phyloP scores from a whole-genome alignment of 331 rosid species.

The Quercus lobata region DNA sequence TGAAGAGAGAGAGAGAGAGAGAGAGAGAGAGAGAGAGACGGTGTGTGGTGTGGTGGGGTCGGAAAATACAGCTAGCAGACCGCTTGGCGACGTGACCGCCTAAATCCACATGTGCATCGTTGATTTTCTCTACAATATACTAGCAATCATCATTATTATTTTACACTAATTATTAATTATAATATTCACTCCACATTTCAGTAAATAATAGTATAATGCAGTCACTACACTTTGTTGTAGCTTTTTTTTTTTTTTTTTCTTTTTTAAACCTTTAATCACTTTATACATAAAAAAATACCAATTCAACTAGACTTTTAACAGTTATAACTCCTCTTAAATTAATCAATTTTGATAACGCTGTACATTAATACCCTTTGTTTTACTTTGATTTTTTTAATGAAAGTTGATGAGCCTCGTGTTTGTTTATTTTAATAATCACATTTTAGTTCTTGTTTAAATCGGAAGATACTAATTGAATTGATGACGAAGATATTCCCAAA shows the following conservation, averaged over 20 bases:
- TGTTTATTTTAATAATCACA: not conserved
- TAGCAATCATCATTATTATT: not conserved
- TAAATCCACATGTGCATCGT: not conserved
- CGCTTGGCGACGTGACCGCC: not conserved
- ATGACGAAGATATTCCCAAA: not conserved
- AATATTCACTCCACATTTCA: no score
- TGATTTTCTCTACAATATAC: not conserved
- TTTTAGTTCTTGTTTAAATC: not conserved
- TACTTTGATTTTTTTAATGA: not conserved
- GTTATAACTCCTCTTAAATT: not conserved
- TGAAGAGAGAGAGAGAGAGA: not conserved
- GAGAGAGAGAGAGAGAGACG: not conserved
- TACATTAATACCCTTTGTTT: not conserved
- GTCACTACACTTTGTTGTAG: not conserved
- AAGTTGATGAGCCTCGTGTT: not conserved
- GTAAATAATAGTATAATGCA: not conserved
- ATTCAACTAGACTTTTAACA: no score
- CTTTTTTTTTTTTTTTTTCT: no score
- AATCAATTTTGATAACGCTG: not conserved
- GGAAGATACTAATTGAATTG: not conserved
- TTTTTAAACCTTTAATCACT: no score
- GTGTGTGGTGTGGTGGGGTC: not conserved
- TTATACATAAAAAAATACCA: no score
- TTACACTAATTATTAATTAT: not conserved
- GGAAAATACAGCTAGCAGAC: conserved; percentile 1